Conservation (phyloP, 2,329 filamentous ascomycete species). For the Colletotrichum coccodes region DNA sequence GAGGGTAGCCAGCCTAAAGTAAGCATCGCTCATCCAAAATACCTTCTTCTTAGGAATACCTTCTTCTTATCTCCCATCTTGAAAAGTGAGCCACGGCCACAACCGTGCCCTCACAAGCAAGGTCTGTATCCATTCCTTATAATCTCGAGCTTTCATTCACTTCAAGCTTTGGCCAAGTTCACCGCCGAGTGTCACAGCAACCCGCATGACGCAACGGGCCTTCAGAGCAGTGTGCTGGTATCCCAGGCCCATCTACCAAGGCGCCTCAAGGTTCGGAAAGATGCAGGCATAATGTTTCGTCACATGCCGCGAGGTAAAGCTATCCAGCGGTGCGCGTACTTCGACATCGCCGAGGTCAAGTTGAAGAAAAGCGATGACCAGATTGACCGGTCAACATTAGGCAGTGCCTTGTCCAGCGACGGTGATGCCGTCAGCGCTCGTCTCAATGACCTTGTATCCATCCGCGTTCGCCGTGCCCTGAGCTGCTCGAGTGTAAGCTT, state of each 20-base stretch:
- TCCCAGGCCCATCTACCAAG: neutral
- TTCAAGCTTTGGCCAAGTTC: too few species aligned
- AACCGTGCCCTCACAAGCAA: neutral
- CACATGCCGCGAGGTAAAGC: too few species aligned
- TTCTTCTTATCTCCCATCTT: neutral
- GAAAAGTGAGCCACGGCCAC: neutral
- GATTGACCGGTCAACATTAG: neutral
- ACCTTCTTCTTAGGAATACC: neutral
- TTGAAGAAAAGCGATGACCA: neutral
- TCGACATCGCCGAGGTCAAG: neutral
- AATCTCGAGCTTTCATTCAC: neutral
- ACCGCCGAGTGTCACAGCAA: neutral
- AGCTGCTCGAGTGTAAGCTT: constrained; percentile 76
- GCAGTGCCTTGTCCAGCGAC: constrained; percentile 5
- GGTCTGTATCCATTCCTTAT: neutral
- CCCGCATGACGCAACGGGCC: too few species aligned
- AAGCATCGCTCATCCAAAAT: neutral
- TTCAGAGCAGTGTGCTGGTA: neutral
- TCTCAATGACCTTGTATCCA: constrained; percentile 83
- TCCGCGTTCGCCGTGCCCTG: constrained; percentile 79
- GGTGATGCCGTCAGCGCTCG: constrained; percentile 64
- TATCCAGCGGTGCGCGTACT: neutral
- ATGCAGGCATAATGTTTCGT: too few species aligned
- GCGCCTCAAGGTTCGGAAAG: neutral
- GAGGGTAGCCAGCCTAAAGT: neutral